phyloP scores from a whole-genome alignment of 176 grass and related monocot genomes.

The Coix lacrymajobi region DNA sequence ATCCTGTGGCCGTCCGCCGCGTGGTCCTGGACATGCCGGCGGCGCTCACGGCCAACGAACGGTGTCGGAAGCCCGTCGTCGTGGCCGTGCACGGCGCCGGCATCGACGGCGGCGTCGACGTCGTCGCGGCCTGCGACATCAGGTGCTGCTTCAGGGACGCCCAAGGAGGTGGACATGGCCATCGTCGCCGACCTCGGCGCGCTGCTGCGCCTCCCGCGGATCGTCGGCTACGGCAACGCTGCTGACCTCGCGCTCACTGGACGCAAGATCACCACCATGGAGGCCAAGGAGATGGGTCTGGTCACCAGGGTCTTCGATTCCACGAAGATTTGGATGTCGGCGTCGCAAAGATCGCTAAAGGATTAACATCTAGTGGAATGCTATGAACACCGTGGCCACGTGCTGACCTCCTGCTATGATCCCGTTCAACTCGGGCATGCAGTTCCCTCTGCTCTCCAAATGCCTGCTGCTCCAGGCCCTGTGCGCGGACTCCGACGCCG shows the following conservation, averaged over 20 bases:
- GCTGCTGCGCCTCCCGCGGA: conserved; percentile 62
- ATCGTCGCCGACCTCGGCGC: conserved; percentile 73
- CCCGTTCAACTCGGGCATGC: no score
- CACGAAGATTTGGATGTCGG: conserved; percentile 47
- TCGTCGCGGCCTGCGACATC: conserved; percentile 71
- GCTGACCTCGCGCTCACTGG: conserved; percentile 69
- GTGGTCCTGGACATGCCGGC: conserved; percentile 54
- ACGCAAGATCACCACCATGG: conserved; percentile 49
- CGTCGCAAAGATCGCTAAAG: conserved; percentile 44
- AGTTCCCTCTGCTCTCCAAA: conserved; percentile 84
- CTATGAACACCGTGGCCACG: no score
- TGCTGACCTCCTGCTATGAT: no score
- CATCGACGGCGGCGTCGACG: conserved; percentile 62
- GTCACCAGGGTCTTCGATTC: conserved; percentile 72
- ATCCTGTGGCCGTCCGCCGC: conserved; percentile 50
- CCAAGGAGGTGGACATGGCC: conserved; percentile 89
- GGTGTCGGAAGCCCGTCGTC: conserved; percentile 72
- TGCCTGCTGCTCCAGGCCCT: conserved; percentile 51
- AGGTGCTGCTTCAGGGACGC: conserved; percentile 58
- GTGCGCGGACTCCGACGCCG: conserved; percentile 26
- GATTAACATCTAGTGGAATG: conserved; percentile 17
- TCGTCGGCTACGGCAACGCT: conserved; percentile 64
- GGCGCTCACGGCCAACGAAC: conserved; percentile 54
- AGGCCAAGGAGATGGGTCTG: conserved; percentile 77
- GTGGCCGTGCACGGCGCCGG: conserved; percentile 70